A percentile compares a stretch with the other conserved stretches of the same genome.
Conservation (phyloP, 1,284 basidiomycete genomes). For the Anthracocystis panici-leucophaei region DNA sequence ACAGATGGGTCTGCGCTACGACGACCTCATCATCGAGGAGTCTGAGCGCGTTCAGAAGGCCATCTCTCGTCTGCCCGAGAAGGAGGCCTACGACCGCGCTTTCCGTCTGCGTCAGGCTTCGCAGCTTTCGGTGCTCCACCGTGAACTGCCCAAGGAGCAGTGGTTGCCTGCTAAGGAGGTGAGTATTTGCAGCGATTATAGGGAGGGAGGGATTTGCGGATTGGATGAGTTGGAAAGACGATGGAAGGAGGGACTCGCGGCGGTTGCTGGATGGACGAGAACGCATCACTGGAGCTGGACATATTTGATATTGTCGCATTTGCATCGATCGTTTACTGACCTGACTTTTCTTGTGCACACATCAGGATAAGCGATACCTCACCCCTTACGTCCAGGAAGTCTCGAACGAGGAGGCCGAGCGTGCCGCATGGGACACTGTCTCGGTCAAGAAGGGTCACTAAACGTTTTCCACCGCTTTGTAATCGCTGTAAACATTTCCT, state of each 20-base stretch:
- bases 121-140: constrained; percentile 84
- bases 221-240: no score
- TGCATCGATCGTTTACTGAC: background rate
- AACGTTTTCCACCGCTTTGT: background rate
- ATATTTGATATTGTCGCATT: background rate
- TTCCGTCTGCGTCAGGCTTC: constrained; percentile 89
- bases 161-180: constrained; percentile 86
- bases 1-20: constrained; percentile 89
- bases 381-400: constrained; percentile 83
- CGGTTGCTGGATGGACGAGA: no score
- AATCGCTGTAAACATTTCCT: background rate
- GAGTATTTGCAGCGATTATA: constrained; percentile 14
- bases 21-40: constrained; percentile 94
- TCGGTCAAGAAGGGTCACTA: constrained; percentile 63
- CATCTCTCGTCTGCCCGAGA: constrained; percentile 80
- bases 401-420: constrained; percentile 82
- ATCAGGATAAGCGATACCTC: constrained; percentile 90
- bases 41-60: constrained; percentile 82
- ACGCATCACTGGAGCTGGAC: background rate
- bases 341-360: constrained; percentile 8
- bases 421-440: constrained; percentile 82
- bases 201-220: background rate
- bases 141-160: constrained; percentile 84
- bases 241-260: no score
- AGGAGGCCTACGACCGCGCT: constrained; percentile 88